Conservation (phyloP, 2,329 filamentous ascomycete genomes). For the Talaromyces rugulosus region DNA sequence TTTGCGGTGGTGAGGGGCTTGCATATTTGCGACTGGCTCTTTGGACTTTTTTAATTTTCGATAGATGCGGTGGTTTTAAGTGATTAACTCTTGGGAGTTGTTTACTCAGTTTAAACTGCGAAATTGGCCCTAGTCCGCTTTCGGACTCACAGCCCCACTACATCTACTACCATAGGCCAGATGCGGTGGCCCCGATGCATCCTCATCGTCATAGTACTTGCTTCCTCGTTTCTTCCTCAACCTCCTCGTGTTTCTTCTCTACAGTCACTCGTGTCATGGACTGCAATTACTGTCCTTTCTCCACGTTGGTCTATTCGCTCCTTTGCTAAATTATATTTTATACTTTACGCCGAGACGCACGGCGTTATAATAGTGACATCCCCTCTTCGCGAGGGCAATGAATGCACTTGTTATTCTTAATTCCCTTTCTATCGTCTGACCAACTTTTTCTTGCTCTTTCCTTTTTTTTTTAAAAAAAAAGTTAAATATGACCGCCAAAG, state of each 20-base stretch:
- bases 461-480: not conserved
- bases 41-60: not conserved
- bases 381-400: not conserved
- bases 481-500: not conserved
- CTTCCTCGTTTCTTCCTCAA: not conserved
- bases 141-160: not conserved
- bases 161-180: not conserved
- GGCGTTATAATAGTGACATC: not conserved
- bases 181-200: not conserved
- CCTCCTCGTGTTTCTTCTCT: not conserved
- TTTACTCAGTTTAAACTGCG: not conserved
- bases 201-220: not conserved
- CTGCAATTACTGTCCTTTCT: not conserved
- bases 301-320: not conserved
- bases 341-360: not conserved
- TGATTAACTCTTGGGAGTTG: not conserved
- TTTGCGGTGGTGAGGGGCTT: conserved; percentile 42
- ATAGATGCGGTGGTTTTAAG: not conserved
- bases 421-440: not conserved
- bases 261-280: not conserved
- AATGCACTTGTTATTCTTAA: not conserved
- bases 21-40: not conserved
- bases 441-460: not conserved
- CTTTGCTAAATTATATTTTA: not conserved
- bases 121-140: not conserved